Evolutionary conservation across 2,329 filamentous ascomycete genomes (phyloP).

Genomic region (Akanthomyces dipterigenus): DNA sequence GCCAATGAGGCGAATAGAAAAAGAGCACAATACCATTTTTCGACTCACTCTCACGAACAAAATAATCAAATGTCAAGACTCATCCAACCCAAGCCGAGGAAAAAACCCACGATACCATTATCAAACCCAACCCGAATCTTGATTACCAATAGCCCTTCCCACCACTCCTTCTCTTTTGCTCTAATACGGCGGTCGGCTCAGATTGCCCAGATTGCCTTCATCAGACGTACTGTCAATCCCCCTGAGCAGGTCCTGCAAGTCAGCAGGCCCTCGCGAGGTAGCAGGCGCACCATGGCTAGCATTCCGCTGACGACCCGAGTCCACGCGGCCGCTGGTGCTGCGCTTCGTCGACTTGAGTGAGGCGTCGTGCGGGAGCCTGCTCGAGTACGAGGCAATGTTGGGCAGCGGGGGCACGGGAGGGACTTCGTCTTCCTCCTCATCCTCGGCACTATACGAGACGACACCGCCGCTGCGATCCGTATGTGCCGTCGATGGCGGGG

Average conservation of each 20-base stretch:
- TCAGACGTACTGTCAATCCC: conserved; percentile 43
- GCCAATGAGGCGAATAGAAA: background rate
- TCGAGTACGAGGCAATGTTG: conserved; percentile 25
- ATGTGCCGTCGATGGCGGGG: conserved; percentile 15
- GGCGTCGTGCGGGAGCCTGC: conserved; percentile 16
- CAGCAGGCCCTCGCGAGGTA: conserved; percentile 25
- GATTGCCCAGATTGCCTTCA: conserved; percentile 38
- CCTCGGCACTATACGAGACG: conserved; percentile 16
- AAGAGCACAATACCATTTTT: background rate
- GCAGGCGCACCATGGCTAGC: conserved; percentile 19
- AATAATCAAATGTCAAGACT: background rate
- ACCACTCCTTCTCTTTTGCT: background rate
- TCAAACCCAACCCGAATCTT: background rate
- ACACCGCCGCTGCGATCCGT: conserved; percentile 3
- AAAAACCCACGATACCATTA: background rate
- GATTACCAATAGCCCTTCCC: background rate
- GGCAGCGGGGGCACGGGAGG: conserved; percentile 53
- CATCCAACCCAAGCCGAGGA: background rate
- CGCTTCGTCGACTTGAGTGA: conserved; percentile 26
- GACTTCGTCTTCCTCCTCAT: conserved; percentile 30
- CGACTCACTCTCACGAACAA: background rate
- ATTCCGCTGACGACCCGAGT: conserved; percentile 26
- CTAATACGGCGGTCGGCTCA: conserved; percentile 45
- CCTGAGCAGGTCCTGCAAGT: conserved; percentile 42
- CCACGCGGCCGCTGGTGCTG: conserved; percentile 36